phyloP scores from a whole-genome alignment of 768 basidiomycete genomes.

The Boletus reticulatus region DNA sequence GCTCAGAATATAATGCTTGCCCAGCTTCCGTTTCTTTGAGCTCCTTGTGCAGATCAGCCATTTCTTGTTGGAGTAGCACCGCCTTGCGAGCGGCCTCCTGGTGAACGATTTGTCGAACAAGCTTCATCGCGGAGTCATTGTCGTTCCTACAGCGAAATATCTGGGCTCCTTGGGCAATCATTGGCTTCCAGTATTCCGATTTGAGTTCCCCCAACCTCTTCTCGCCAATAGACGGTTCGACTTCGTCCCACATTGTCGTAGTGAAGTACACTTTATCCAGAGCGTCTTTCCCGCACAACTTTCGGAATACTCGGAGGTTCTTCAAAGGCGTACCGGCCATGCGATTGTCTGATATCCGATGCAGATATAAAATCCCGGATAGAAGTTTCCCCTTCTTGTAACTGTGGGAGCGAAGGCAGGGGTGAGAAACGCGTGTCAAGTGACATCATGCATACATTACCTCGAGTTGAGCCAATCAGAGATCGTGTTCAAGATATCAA shows the following conservation, averaged over 20 bases:
- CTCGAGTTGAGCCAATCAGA: constrained; percentile 11
- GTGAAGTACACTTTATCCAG: constrained; percentile 31
- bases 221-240: no score
- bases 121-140: constrained; percentile 2
- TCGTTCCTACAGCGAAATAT: constrained; percentile 6
- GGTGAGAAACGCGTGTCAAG: not conserved
- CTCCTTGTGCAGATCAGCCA: constrained; percentile 1
- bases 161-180: constrained; percentile 11
- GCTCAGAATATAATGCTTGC: constrained; percentile 4
- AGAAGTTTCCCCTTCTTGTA: not conserved
- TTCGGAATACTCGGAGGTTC: constrained; percentile 28
- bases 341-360: no score
- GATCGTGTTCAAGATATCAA: constrained; percentile 8
- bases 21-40: constrained; percentile 10
- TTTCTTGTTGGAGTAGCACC: constrained; percentile 7
- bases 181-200: constrained; percentile 3
- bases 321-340: no score
- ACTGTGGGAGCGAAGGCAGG: not conserved
- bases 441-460: not conserved
- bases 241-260: no score
- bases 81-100: not conserved
- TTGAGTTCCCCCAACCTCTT: not conserved
- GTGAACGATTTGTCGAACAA: constrained; percentile 6
- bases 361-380: no score
- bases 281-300: constrained; percentile 28